Percentiles rank a stretch among this genome's conserved stretches.
These are phyloP conservation scores for Penicillium aurantiogriseum DNA, from an alignment of 2,329 filamentous ascomycete genomes.

Conservation along the genomic window DNA sequence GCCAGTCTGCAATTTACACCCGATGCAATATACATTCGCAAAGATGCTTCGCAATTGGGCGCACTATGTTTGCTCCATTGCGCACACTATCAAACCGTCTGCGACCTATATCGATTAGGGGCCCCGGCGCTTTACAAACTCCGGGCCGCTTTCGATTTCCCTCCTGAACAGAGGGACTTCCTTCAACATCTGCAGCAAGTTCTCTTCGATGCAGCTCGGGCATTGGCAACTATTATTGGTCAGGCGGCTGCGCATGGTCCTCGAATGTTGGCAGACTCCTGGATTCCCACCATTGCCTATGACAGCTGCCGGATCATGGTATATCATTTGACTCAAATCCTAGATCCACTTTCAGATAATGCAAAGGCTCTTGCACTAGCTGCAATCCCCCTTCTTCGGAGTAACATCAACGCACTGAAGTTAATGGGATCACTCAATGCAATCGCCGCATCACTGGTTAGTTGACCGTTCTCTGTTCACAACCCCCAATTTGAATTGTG, in stretches of 20 bases:
- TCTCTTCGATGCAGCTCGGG: slow-evolving; percentile 26
- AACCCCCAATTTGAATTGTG: not conserved
- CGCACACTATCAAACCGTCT: slow-evolving; percentile 23
- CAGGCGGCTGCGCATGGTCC: slow-evolving; percentile 46
- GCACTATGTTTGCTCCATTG: slow-evolving; percentile 22
- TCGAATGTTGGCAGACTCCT: slow-evolving; percentile 45
- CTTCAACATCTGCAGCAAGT: slow-evolving; percentile 21
- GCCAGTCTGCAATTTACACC: slow-evolving; percentile 22
- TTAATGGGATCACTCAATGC: slow-evolving; percentile 22
- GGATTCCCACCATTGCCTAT: slow-evolving; percentile 50
- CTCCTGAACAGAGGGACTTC: slow-evolving; percentile 21
- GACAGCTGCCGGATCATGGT: slow-evolving; percentile 51
- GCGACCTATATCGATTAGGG: slow-evolving; percentile 22
- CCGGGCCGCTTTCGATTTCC: slow-evolving; percentile 24
- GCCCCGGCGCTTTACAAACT: slow-evolving; percentile 25
- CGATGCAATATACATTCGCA: slow-evolving; percentile 22
- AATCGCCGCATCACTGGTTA: slow-evolving; percentile 23
- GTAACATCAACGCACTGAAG: slow-evolving; percentile 22
- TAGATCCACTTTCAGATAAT: slow-evolving; percentile 26
- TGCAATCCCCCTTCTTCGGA: slow-evolving; percentile 16
- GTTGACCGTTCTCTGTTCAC: not conserved
- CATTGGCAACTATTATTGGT: slow-evolving; percentile 25
- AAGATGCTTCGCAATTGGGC: slow-evolving; percentile 22
- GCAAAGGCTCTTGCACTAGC: slow-evolving; percentile 21
- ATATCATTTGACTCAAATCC: slow-evolving; percentile 48